Base-by-base conservation (phyloP, 805 yeast genomes). In the Ogataea parapolymorpha region DNA sequence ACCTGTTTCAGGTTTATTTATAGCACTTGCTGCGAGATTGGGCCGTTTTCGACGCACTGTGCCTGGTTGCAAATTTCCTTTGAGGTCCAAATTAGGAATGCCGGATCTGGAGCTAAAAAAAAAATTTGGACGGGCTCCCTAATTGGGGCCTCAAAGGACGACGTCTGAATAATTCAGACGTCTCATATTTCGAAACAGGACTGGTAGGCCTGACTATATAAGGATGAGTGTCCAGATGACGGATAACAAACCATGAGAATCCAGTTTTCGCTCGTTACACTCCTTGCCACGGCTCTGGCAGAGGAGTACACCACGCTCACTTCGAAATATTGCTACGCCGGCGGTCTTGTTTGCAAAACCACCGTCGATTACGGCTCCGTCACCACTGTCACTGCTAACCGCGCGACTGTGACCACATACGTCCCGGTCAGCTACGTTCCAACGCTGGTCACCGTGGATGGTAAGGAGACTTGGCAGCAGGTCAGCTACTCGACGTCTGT, bases 401-500 rank as follows among this genome's bases (percentile, higher is more conserved):
- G 24, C 6, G 35, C 41, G 3, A 38, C 49, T 2, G 37, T 31
- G 18, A 39, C 50, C 11, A 45, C 52, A 3, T 40, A 40, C 26
- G 20, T 32, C 12, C 34, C 37, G 2, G 51, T 51, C 12, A 35
- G 41, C 26, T 50, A 35, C 29, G 26, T 44, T n/a, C 55, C 55
- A 2, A 53, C 54, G 4, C 32, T 51, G 26, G 54, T 53, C 9
- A 44, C 50, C 18, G 30, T 38, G 3, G 46, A 35, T 16, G 58
- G 58, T 11, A 30, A 37, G 2, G 26, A 40, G 7, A 34, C 44
- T 12, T 57, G 59, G 58, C 44, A 48, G 32, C 41, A 49, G 33
- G 44, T 50, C 13, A 51, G 56, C 27, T 43, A 45, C 16, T 35
- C 47, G 6, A 38, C 48, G 9, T 41, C 48, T 3, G 46, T 44